Base-by-base conservation (phyloP, 345 rosid genomes). In the Erodium maritimum region DNA sequence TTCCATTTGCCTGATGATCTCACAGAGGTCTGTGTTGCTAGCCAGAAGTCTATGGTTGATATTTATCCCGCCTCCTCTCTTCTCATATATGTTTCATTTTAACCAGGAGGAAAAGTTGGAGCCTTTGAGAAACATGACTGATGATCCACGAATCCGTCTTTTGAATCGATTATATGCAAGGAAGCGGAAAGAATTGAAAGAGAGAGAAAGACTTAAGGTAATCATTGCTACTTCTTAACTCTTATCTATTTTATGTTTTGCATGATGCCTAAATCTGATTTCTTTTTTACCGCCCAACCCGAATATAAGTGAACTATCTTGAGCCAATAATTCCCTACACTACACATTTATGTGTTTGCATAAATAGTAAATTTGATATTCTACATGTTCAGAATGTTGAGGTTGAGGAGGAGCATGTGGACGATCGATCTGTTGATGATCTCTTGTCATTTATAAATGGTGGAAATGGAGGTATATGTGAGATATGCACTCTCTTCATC, bases 1-100 rank as follows among this genome's bases (percentile, higher is more conserved):
- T 87, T 90, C 80, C 89, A 90, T 80, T 75, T 87, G 70, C 94
- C 95, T 62, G 95, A 87, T 74, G 97, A 85, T 75, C 94, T 90
- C 21, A 90, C 97, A 20, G 97, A 90, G 91, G 97, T 84, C 48
- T 42, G 62, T 67, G 65, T 60, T 71, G 55, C 76, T 59, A 59
- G 61, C 50, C 22, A 58, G 53, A 57, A 62, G n/a, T 63, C n/a
- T 21, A 2, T 11, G 48, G 17, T 12, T 42, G 48, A 12, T 42
- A 42, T 42, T 42, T 12, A 10, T 13, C 14, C 14, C 12, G 17
- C 1, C 0, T 42, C 12, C 16, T 42, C 48, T 42, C 14, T 42
- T 42, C 48, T 42, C 48, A 42, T 10, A 14, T 42, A 42, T 14
- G 64, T 67, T 56, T 65, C 51, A 18, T 67, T 55, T 42, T 68